These are phyloP conservation scores for Lepidium aucheri DNA, from an alignment of 345 rosid species.

Conservation along the genomic window DNA sequence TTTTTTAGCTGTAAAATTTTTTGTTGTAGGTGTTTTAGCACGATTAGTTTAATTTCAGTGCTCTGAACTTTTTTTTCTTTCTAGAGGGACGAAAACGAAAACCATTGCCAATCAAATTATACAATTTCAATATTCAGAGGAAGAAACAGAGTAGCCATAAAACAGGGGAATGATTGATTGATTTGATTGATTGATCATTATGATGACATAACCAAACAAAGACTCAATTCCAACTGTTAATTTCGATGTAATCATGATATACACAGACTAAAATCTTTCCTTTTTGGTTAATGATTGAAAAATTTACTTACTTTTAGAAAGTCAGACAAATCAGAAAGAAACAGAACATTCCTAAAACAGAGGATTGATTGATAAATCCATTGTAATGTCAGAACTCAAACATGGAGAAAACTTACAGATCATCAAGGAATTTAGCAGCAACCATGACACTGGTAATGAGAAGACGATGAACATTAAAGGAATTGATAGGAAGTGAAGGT, in stretches of 20 bases:
- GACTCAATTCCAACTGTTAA: not conserved
- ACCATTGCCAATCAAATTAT: too few relatives aligned
- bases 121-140: too few relatives aligned
- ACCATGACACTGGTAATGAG: constrained; percentile 85
- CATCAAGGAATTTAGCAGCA: constrained; percentile 90
- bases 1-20: too few relatives aligned
- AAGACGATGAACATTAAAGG: constrained; percentile 82
- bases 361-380: not conserved
- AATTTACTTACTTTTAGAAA: not conserved
- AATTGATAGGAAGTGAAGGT: constrained; percentile 70
- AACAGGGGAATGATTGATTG: not conserved
- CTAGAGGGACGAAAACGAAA: too few relatives aligned
- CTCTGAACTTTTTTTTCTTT: too few relatives aligned
- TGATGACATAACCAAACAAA: not conserved
- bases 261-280: not conserved
- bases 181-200: not conserved
- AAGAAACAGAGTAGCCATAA: not conserved
- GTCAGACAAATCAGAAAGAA: not conserved
- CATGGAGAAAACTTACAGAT: constrained; percentile 67
- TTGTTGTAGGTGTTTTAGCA: too few relatives aligned
- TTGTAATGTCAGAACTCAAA: not conserved
- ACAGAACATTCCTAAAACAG: constrained; percentile 7
- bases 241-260: not conserved
- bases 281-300: not conserved
- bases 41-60: too few relatives aligned